Base-by-base conservation (phyloP, 768 basidiomycete species). In the Suillus occidentalis region DNA sequence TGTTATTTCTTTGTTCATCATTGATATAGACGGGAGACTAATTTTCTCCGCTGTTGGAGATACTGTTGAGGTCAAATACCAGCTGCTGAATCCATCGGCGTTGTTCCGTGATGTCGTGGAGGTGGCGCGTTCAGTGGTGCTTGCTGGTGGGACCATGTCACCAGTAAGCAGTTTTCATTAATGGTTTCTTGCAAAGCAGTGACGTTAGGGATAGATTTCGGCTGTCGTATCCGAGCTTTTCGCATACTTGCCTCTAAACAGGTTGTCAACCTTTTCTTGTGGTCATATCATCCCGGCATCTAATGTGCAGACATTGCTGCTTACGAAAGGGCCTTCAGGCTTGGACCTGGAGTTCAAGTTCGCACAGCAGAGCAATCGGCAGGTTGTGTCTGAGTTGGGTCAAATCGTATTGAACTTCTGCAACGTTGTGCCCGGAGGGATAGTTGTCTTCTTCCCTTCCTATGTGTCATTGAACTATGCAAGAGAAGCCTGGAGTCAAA, bases 131-230 rank as follows among this genome's bases (percentile, higher is more conserved):
- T 85, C 91, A 3, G 89, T 99, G n/a, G 79, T 99, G 36, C 81
- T 99, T 45, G 97, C 97, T 9, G 97, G 97, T 10, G 97, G 97
- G 6, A 99, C 97, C 0, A 98, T 99, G 97, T 94, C 95, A 8
- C 97, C 97, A n/a, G 94, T 97, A 62, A 61, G 82, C 78, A 61
- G 18, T 0, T 1, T 22, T 22, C 20, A n/a, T 25, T 14, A 18
- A 55, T 56, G 62, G 34, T 37, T 36, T 52, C 45, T 56, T 61
- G 37, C 65, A 49, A 67, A 50, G 25, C 28, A 56, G 50, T 36
- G 14, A 53, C n/a, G 28, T 49, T 14, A 43, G 36, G 6, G 14
- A 39, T 70, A 97, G 95, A 91, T 97, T 59, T 87, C 89, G n/a
- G 95, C 97, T 74, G 86, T 98, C 18, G 78, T 87, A 25, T 81